Percentiles rank a stretch among this genome's conserved stretches.
Evolutionary conservation across 2,329 filamentous ascomycete genomes (phyloP).

Genomic region (Penicillium glabrum): DNA sequence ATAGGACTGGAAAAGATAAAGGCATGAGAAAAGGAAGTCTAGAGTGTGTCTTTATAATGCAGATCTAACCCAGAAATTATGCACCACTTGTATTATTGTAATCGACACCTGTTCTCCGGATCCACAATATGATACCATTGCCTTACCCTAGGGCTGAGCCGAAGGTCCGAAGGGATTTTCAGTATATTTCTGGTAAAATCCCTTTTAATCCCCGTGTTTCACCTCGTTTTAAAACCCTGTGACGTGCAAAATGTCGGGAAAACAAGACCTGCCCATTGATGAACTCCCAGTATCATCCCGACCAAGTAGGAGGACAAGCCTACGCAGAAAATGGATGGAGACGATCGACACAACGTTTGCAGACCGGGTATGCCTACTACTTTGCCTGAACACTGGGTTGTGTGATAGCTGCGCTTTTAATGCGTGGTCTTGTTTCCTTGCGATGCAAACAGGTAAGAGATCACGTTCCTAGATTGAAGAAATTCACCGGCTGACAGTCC

Average conservation of each 20-base stretch:
- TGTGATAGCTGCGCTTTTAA: neutral
- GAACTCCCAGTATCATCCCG: neutral
- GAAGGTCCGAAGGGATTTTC: neutral
- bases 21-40: neutral
- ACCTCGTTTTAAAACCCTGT: neutral
- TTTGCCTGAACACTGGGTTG: neutral
- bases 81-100: neutral
- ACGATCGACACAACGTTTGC: neutral
- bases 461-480: neutral
- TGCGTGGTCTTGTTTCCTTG: neutral
- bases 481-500: neutral
- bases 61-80: neutral
- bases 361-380: neutral
- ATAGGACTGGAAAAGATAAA: no score
- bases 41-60: neutral
- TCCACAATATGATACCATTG: neutral
- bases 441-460: neutral
- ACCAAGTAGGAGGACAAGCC: neutral
- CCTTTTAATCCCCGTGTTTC: neutral
- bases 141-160: neutral
- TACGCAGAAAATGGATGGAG: neutral
- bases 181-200: neutral
- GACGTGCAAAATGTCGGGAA: neutral
- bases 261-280: neutral
- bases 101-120: neutral